phyloP scores from a whole-genome alignment of 2,329 filamentous ascomycete genomes.

The Trichoderma guizhouense region DNA sequence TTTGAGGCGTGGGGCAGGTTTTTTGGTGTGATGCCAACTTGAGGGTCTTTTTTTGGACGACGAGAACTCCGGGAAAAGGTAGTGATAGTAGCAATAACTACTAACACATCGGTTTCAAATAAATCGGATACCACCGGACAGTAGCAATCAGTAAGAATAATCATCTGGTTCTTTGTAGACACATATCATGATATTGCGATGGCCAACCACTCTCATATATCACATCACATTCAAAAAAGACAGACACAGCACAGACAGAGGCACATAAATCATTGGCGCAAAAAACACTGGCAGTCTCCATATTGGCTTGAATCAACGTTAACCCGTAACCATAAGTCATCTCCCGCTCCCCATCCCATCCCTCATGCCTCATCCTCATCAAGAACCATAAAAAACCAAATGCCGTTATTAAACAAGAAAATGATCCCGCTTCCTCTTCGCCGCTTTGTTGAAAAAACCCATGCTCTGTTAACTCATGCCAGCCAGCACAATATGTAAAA shows the following conservation, averaged over 20 bases:
- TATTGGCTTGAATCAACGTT: constrained; percentile 5
- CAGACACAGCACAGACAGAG: neutral
- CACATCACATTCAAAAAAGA: neutral
- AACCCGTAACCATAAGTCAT: neutral
- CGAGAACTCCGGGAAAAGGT: neutral
- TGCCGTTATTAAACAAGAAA: neutral
- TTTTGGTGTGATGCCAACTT: neutral
- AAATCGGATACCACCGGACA: neutral
- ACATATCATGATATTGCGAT: neutral
- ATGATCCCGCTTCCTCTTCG: neutral
- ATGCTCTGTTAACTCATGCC: neutral
- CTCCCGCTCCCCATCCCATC: neutral
- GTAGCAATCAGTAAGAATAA: neutral
- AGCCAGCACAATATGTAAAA: neutral
- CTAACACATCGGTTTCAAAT: neutral
- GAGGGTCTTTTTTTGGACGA: neutral
- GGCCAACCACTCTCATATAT: neutral
- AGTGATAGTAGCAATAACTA: neutral
- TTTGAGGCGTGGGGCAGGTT: neutral
- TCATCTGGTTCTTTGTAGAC: neutral
- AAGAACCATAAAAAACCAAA: neutral
- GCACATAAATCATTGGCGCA: neutral
- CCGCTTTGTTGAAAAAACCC: neutral
- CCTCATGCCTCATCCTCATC: neutral
- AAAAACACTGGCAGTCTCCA: neutral